These are phyloP conservation scores for Plasmodium ovale DNA, from an alignment of 169 alveolate genomes.

Conservation along the genomic window DNA sequence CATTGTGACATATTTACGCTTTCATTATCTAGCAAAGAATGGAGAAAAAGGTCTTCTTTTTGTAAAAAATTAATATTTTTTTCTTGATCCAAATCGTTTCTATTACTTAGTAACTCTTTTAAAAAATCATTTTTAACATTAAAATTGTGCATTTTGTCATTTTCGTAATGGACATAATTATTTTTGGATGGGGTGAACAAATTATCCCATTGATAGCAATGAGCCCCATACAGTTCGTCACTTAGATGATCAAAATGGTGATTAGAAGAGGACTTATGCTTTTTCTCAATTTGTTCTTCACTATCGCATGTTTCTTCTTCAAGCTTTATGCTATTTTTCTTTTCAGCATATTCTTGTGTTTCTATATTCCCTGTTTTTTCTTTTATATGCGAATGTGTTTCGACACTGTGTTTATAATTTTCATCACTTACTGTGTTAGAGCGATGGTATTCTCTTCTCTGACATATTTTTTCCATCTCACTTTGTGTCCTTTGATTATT, in stretches of 20 bases:
- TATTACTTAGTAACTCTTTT: conserved; percentile 9
- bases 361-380: neutral
- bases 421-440: neutral
- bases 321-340: neutral
- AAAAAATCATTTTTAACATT: conserved; percentile 5
- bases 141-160: conserved; percentile 2
- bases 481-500: neutral
- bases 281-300: neutral
- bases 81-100: neutral
- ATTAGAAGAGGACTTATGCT: neutral
- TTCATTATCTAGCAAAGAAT: conserved; percentile 3
- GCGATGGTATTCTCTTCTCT: neutral
- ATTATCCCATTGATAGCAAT: neutral
- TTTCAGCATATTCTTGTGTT: neutral
- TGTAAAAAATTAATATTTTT: neutral
- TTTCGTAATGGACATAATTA: neutral
- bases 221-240: neutral
- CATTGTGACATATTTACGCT: neutral
- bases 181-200: neutral
- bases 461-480: neutral
- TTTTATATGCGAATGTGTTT: neutral
- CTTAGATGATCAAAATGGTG: neutral
- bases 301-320: neutral
- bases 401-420: neutral
- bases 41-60: neutral